Base-by-base conservation (phyloP, 2,329 filamentous ascomycete genomes). In the Colletotrichum liriopes region DNA sequence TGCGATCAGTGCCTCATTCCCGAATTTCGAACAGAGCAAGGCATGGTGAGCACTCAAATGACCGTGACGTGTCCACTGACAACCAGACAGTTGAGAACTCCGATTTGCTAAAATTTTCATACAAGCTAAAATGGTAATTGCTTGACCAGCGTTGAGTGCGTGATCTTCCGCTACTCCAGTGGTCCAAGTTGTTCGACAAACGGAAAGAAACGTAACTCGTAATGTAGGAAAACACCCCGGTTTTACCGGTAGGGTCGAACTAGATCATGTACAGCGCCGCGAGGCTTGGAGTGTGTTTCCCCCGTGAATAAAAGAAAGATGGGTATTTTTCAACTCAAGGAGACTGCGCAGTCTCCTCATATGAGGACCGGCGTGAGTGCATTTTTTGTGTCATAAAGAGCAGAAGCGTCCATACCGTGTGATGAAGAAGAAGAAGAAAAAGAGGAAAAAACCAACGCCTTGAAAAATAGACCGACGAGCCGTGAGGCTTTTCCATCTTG, bases 401-500 rank as follows among this genome's bases (percentile, higher is more conserved):
- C 55, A 29, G 12, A 55, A 18, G 29, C 55, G 45, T 29, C 43
- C 35, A 23, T 39, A 18, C 29, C 43, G 60, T 39, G 16, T 49
- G 37, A 49, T 12, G 35, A 67, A 61, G 39, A 49, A 29, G 23
- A 54, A 23, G 37, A 8, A 54, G 43, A 35, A 37, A 37, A 59
- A 49, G 23, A 26, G 18, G 52, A 58, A 32, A 56, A 47, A 66
- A 43, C 35, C 52, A 72, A 75, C 64, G 72, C 73, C 71, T 52
- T 49, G 55, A 69, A 63, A 69, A 63, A 68, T 43, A 75, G 74
- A 77, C 74, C 72, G 76, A 76, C 78, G 77, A 81, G 80, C 80
- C 80, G 80, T 76, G 80, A 82, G 80, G 79, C 78, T 76, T 76
- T 75, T 77, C 78, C 77, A 75, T 81, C 80, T 81, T 82, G 70